Conservation (phyloP, 2,329 filamentous ascomycete genomes). For the Colletotrichum eremochloae region DNA sequence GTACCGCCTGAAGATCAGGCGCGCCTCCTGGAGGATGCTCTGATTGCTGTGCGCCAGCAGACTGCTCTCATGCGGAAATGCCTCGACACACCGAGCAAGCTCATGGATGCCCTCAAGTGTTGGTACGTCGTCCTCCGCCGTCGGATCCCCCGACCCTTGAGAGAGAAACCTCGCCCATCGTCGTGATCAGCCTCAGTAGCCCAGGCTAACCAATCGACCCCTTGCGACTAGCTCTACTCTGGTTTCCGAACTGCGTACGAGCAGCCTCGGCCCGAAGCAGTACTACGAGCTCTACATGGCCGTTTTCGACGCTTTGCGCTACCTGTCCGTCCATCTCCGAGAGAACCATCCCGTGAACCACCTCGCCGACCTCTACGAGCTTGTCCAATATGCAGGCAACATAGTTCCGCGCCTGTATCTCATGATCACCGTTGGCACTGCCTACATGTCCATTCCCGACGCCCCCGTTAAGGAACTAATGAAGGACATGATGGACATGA, state of each 20-base stretch:
- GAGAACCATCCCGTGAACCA: conserved; percentile 99
- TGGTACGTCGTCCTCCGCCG: conserved; percentile 73
- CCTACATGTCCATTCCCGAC: conserved; percentile 99
- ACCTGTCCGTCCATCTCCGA: conserved; percentile 95
- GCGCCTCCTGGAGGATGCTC: conserved; percentile 95
- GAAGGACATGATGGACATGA: conserved; percentile 99
- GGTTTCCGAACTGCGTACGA: conserved; percentile 97
- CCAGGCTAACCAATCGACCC: conserved; percentile 7
- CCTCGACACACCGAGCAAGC: conserved; percentile 95
- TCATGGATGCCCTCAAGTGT: conserved; percentile 99
- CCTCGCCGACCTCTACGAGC: conserved; percentile 96
- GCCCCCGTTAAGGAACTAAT: conserved; percentile 99
- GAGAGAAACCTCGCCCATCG: conserved; percentile 32
- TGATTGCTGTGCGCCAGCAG: conserved; percentile 97
- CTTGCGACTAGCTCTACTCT: conserved; percentile 82
- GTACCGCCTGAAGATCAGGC: conserved; percentile 83
- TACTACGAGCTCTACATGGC: conserved; percentile 99
- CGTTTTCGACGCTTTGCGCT: conserved; percentile 96
- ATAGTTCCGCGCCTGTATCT: conserved; percentile 96
- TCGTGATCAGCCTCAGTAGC: conserved; percentile 41
- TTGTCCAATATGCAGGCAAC: conserved; percentile 98
- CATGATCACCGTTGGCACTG: conserved; percentile 99
- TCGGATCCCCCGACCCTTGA: conserved; percentile 40
- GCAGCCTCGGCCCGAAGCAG: conserved; percentile 97
- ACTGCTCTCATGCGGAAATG: conserved; percentile 97